These are phyloP conservation scores for Podospora anserina DNA, from an alignment of 495 filamentous ascomycete species.

Conservation along the genomic window DNA sequence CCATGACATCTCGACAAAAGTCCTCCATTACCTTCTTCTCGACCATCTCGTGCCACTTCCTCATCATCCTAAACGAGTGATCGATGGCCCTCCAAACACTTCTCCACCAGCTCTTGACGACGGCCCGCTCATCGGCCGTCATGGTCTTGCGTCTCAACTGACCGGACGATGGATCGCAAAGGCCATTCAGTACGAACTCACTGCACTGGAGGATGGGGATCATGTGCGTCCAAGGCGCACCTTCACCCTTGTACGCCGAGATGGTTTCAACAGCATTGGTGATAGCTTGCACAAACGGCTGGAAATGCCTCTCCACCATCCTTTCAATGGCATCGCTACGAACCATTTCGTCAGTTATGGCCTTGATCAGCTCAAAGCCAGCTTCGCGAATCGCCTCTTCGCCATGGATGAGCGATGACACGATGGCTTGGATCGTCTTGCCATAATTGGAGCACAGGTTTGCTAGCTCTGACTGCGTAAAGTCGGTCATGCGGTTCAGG, in stretches of 20 bases:
- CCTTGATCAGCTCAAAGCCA: conserved; percentile 75
- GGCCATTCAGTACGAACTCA: conserved; percentile 70
- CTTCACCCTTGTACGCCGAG: conserved; percentile 52
- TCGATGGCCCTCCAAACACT: conserved; percentile 73
- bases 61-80: conserved; percentile 78
- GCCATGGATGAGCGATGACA: conserved; percentile 64
- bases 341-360: conserved; percentile 64
- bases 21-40: conserved; percentile 78
- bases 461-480: conserved; percentile 60
- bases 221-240: conserved; percentile 59
- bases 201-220: conserved; percentile 68
- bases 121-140: conserved; percentile 57
- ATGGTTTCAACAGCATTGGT: conserved; percentile 44
- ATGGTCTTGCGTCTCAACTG: conserved; percentile 66
- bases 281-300: conserved; percentile 36
- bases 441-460: conserved; percentile 60
- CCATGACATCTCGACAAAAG: conserved; percentile 89
- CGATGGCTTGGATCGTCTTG: conserved; percentile 58
- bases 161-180: conserved; percentile 79
- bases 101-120: conserved; percentile 74
- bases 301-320: conserved; percentile 61
- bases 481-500: conserved; percentile 72
- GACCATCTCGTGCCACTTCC: conserved; percentile 67
- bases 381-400: conserved; percentile 69
- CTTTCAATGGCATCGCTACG: conserved; percentile 72